These are phyloP conservation scores for Fusarium heterosporum DNA, from an alignment of 2,329 filamentous ascomycete species.

Conservation along the genomic window DNA sequence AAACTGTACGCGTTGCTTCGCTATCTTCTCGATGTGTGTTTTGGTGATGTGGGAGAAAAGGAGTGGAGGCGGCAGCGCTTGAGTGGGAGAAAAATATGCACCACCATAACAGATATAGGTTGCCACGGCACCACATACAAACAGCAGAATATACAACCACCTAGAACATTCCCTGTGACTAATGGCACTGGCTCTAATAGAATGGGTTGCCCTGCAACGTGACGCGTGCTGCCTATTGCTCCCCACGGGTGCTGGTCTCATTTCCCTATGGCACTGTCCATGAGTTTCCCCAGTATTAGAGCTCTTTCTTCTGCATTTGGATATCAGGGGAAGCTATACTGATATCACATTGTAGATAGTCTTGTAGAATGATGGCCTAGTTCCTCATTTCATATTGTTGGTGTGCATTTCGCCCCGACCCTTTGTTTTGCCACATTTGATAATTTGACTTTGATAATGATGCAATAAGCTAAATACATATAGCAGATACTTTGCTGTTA, in stretches of 20 bases:
- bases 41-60: conserved; percentile 6
- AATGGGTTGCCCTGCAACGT: not conserved
- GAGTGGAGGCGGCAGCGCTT: not conserved
- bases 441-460: not conserved
- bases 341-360: not conserved
- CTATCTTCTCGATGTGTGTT: not conserved
- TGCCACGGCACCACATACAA: conserved; percentile 6
- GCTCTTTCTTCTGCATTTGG: not conserved
- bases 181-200: not conserved
- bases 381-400: not conserved
- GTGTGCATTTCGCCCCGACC: not conserved
- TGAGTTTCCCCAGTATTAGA: not conserved
- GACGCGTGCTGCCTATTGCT: not conserved
- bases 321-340: not conserved
- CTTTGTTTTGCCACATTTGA: not conserved
- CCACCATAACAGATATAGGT: conserved; percentile 2
- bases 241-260: not conserved
- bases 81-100: conserved; percentile 7
- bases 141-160: not conserved
- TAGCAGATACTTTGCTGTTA: not conserved
- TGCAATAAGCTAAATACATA: fast-evolving
- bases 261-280: not conserved
- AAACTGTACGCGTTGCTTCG: not conserved
- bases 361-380: not conserved
- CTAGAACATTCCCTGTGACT: not conserved